Percentiles rank a stretch among this genome's conserved stretches.
Evolutionary conservation across 2,329 filamentous ascomycete species (phyloP).

Genomic region (Botrytis fragariae): DNA sequence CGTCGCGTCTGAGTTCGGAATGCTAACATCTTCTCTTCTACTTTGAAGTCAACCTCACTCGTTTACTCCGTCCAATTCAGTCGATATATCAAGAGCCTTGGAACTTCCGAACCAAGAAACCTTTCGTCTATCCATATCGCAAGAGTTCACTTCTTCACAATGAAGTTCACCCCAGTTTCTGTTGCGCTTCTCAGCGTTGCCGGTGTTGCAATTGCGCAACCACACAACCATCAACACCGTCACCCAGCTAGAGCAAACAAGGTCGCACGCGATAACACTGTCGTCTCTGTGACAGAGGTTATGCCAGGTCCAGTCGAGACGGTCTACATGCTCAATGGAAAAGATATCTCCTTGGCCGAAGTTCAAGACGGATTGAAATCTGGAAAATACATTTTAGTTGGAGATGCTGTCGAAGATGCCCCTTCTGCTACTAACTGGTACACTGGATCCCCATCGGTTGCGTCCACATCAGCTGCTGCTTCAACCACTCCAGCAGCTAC

Average conservation of each 20-base stretch:
- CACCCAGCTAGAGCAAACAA: slow-evolving; percentile 56
- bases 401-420: slow-evolving; percentile 53
- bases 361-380: slow-evolving; percentile 70
- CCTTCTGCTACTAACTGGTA: slow-evolving; percentile 43
- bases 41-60: slow-evolving; percentile 22
- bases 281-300: slow-evolving; percentile 40
- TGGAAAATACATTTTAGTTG: slow-evolving; percentile 66
- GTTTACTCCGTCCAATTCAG: background rate
- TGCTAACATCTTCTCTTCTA: slow-evolving; percentile 27
- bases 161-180: slow-evolving; percentile 37
- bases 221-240: slow-evolving; percentile 58
- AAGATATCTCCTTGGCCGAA: slow-evolving; percentile 57
- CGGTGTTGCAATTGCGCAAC: slow-evolving; percentile 55
- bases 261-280: slow-evolving; percentile 47
- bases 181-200: slow-evolving; percentile 39
- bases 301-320: slow-evolving; percentile 61
- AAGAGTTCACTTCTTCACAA: slow-evolving; percentile 38
- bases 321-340: slow-evolving; percentile 68
- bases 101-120: slow-evolving; percentile 14
- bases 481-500: slow-evolving; percentile 37
- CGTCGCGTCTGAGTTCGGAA: slow-evolving; percentile 19
- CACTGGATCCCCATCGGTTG: slow-evolving; percentile 34
- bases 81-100: slow-evolving; percentile 9
- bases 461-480: slow-evolving; percentile 17
- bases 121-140: slow-evolving; percentile 30